These are phyloP conservation scores for Saccharomyces hybrid DNA, from an alignment of 1,139 yeast genomes.

Conservation along the genomic window DNA sequence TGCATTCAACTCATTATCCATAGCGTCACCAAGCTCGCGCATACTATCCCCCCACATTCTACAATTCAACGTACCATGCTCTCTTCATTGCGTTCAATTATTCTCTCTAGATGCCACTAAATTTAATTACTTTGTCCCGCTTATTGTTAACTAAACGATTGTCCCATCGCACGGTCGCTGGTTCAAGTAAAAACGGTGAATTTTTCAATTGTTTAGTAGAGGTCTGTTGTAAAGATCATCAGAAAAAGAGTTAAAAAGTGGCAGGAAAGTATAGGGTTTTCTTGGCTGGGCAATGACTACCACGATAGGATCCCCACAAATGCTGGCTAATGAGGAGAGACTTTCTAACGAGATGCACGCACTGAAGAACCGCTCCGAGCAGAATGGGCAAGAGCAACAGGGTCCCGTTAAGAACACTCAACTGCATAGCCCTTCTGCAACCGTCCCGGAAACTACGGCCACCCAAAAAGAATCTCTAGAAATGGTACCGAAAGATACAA, in stretches of 20 bases:
- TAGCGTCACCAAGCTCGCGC: not conserved
- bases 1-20: not conserved
- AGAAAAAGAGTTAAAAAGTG: not conserved
- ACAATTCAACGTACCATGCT: not conserved
- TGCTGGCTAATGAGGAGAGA: constrained; percentile 5
- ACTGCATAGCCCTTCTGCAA: constrained; percentile 2
- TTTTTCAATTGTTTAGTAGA: not conserved
- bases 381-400: constrained; percentile 1
- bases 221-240: not conserved
- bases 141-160: not conserved
- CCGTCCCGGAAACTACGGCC: not conserved
- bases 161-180: constrained; percentile 1
- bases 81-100: not conserved
- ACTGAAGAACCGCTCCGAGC: not conserved
- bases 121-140: not conserved
- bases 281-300: constrained; percentile 7
- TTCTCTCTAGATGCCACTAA: not conserved
- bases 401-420: constrained; percentile 2
- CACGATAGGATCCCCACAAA: constrained; percentile 6
- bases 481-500: constrained; percentile 2
- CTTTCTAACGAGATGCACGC: not conserved
- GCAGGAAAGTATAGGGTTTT: not conserved
- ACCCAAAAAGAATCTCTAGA: not conserved
- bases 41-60: not conserved
- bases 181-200: not conserved